Evolutionary conservation across 2,329 filamentous ascomycete genomes (phyloP).

Genomic region (Neonectria magnoliae): DNA sequence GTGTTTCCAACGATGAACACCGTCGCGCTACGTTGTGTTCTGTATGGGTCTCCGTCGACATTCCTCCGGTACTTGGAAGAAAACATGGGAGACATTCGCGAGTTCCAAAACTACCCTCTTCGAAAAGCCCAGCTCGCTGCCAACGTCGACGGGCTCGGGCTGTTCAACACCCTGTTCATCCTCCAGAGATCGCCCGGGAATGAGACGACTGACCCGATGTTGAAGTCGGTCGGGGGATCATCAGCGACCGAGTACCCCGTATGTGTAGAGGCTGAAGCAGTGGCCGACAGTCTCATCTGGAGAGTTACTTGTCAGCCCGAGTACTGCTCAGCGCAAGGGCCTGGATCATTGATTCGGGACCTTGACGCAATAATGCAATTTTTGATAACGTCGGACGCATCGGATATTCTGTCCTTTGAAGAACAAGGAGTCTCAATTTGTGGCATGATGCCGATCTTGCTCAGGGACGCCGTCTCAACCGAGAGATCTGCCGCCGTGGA

Average conservation of each 20-base stretch:
- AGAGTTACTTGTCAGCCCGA: constrained; percentile 74
- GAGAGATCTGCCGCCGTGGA: neutral
- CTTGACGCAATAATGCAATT: constrained; percentile 69
- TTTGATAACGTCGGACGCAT: constrained; percentile 61
- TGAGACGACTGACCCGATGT: constrained; percentile 50
- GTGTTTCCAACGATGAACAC: constrained; percentile 96
- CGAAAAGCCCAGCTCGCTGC: constrained; percentile 68
- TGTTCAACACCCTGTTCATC: constrained; percentile 68
- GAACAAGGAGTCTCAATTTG: constrained; percentile 69
- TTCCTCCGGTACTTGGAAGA: constrained; percentile 81
- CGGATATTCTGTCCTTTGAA: constrained; percentile 64
- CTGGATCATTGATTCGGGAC: constrained; percentile 61
- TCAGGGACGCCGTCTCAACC: constrained; percentile 10
- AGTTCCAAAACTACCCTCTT: constrained; percentile 81
- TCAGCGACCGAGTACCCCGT: constrained; percentile 83
- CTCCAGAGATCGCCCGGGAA: constrained; percentile 54
- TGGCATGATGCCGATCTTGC: constrained; percentile 58
- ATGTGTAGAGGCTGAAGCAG: constrained; percentile 81
- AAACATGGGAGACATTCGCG: constrained; percentile 71
- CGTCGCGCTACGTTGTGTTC: constrained; percentile 74
- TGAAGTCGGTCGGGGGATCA: constrained; percentile 69
- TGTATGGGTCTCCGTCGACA: constrained; percentile 73
- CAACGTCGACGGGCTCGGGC: constrained; percentile 46
- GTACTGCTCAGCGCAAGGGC: constrained; percentile 59
- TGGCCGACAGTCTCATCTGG: constrained; percentile 69